Base-by-base conservation (phyloP, 2,329 filamentous ascomycete species). In the Erysiphe neolycopersici region DNA sequence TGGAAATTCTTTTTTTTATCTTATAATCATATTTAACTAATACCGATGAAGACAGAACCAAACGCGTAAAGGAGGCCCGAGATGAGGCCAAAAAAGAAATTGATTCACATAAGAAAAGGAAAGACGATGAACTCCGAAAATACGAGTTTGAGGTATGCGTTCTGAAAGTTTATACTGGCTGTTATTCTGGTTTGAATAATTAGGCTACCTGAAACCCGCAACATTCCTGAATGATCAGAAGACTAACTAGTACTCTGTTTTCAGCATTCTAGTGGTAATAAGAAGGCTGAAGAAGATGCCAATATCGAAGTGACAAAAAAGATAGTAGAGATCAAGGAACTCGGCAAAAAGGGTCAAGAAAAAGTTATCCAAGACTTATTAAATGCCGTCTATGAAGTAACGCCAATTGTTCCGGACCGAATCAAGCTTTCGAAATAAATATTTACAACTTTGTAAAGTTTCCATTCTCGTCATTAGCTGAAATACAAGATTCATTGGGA, bases 71-170 rank as follows among this genome's bases (percentile, higher is more conserved):
- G 64, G 89, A 95, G 65, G 89, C 89, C 50, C 81, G 87, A 58
- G 76, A 81, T 58, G 89, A 98, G 63, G 89, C 89, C 49, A 91
- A 94, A 65, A 92, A 92, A 64, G 87, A 98, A 62, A 93, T 98
- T 57, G 81, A 93, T 52, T 79, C 83, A 45, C 95, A 98, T 68
- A 75, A 76, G 60, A 72, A 76, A 56, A 64, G 77, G 54, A 98
- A 94, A 67, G 89, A 98, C 57, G 71, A 80, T 32, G 87, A 95
- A 62, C 95, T 84, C 67, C 87, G 89, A 68, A 78, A 79, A 59
- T 95, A 92, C 56, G 84, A 95, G 67, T 70, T 82, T 49, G 70
- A 81, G 70, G 56, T 59, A 54, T 44, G 49, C 40, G 40, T 5
- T 22, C 14, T 26, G 35, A 18, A 17, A 14, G 11, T 18, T 22